phyloP scores from a whole-genome alignment of 331 rosid genomes.

The Acacia concinna region DNA sequence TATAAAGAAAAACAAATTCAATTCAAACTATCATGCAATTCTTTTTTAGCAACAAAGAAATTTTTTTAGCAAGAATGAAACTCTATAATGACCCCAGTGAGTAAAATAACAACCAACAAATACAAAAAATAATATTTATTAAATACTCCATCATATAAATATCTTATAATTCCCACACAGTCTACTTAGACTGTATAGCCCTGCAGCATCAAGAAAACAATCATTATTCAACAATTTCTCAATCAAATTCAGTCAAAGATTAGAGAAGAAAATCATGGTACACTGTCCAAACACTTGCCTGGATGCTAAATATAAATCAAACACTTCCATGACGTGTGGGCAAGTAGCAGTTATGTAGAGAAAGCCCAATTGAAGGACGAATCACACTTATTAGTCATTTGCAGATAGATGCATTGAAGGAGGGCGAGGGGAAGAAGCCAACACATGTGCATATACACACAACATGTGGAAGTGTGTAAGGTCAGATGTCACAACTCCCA shows the following conservation, averaged over 20 bases:
- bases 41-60: conserved; percentile 2
- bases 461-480: not conserved
- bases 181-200: conserved; percentile 13
- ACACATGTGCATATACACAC: conserved; percentile 3
- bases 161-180: conserved; percentile 13
- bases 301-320: conserved; percentile 31
- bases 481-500: conserved; percentile 33
- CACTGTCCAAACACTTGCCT: conserved; percentile 23
- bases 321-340: conserved; percentile 17
- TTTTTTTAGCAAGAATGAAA: conserved; percentile 20
- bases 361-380: conserved; percentile 19
- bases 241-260: conserved; percentile 19
- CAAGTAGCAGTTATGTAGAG: conserved; percentile 2
- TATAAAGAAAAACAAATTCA: not conserved
- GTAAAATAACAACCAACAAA: not conserved
- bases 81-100: not conserved
- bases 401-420: conserved; percentile 3
- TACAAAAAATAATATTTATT: not conserved
- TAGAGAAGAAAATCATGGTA: conserved; percentile 1
- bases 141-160: conserved; percentile 12
- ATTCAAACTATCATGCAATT: conserved; percentile 26
- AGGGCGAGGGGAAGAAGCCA: conserved; percentile 14
- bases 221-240: conserved; percentile 8
- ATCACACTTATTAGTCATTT: conserved; percentile 28
- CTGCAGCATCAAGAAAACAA: conserved; percentile 21